These are phyloP conservation scores for Aspergillus costaricaensis DNA, from an alignment of 2,329 filamentous ascomycete genomes.

Conservation along the genomic window DNA sequence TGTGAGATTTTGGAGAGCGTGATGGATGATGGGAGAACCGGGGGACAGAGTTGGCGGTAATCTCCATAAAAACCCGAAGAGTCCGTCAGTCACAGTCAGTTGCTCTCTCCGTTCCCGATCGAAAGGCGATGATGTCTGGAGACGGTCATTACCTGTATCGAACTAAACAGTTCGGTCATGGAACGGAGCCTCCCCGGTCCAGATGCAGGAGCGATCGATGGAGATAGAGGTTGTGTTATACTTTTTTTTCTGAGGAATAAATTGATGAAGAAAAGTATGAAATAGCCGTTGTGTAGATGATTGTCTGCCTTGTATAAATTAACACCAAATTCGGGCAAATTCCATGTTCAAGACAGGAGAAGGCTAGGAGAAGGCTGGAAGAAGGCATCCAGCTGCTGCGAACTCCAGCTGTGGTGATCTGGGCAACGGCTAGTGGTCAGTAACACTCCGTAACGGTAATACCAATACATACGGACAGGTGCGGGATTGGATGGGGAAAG, in stretches of 20 bases:
- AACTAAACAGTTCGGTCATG: background rate
- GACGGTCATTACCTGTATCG: background rate
- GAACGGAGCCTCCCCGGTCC: background rate
- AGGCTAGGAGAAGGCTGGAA: background rate
- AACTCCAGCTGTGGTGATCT: background rate
- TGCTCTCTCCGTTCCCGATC: background rate
- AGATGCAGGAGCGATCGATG: background rate
- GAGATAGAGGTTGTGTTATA: background rate
- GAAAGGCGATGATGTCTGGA: background rate
- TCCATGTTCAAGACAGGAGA: background rate
- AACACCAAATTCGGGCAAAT: background rate
- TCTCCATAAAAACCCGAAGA: background rate
- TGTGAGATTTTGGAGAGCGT: background rate
- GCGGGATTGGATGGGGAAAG: conserved; percentile 16
- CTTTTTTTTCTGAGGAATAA: too few species aligned
- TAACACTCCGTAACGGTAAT: conserved; percentile 17
- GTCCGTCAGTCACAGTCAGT: too few species aligned
- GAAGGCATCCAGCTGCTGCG: background rate
- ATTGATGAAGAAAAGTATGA: too few species aligned
- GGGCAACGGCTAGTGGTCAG: conserved; percentile 1
- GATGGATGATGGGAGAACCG: background rate
- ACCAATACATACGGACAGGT: conserved; percentile 10
- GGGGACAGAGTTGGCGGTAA: background rate
- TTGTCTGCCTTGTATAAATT: background rate
- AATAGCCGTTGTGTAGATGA: background rate